These are phyloP conservation scores for Clarireedia paspali DNA, from an alignment of 2,329 filamentous ascomycete species.

Conservation along the genomic window DNA sequence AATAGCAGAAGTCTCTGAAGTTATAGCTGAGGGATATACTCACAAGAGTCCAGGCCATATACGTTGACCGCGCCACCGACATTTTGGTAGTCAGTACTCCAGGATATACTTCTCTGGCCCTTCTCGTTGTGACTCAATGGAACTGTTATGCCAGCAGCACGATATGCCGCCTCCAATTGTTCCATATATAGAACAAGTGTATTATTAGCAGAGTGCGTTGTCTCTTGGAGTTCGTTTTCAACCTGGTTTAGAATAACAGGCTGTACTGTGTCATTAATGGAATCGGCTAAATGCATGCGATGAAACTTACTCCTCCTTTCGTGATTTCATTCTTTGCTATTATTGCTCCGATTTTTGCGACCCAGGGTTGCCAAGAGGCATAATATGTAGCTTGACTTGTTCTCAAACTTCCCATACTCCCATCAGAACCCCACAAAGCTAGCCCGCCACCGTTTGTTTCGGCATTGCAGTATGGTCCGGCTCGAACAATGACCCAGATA, in stretches of 20 bases:
- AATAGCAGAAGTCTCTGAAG: too few species aligned
- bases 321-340: conserved; percentile 43
- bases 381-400: conserved; percentile 38
- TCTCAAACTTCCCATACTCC: conserved; percentile 36
- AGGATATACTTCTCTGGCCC: conserved; percentile 39
- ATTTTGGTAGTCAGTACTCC: conserved; percentile 47
- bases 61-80: conserved; percentile 47
- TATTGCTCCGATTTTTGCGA: conserved; percentile 37
- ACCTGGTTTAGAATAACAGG: conserved; percentile 44
- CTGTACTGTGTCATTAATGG: conserved; percentile 24
- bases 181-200: conserved; percentile 45
- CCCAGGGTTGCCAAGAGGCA: conserved; percentile 40
- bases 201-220: conserved; percentile 34
- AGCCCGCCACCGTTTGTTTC: conserved; percentile 42
- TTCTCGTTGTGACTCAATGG: conserved; percentile 45
- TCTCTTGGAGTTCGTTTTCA: conserved; percentile 46
- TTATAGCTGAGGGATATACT: not conserved
- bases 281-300: conserved; percentile 30
- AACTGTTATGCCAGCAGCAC: conserved; percentile 39
- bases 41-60: conserved; percentile 38
- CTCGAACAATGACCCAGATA: conserved; percentile 42
- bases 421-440: conserved; percentile 39
- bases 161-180: conserved; percentile 39
- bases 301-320: conserved; percentile 34
- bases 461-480: conserved; percentile 45